Conservation (phyloP, 192 early-diverging fungal genomes). For the Radiomyces spectabilis region DNA sequence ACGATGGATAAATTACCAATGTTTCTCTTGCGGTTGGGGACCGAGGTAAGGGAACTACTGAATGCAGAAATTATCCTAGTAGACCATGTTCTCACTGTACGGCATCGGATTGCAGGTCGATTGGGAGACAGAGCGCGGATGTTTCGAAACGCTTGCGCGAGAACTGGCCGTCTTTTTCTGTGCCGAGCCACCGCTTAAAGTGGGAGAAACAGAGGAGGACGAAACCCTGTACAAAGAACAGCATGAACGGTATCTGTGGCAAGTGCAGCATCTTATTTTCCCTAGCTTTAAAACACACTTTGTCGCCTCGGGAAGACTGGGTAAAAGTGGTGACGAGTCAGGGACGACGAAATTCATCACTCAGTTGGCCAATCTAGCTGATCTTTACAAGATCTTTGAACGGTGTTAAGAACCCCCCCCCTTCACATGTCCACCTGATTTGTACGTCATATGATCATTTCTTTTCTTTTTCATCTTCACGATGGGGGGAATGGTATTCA, state of each 20-base stretch:
- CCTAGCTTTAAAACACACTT: constrained; percentile 73
- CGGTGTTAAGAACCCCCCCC: constrained; percentile 82
- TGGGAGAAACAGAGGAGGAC: constrained; percentile 1
- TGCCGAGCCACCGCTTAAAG: constrained; percentile 35
- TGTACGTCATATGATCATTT: too few species aligned
- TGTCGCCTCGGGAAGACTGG: constrained; percentile 49
- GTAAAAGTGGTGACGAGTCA: constrained; percentile 7
- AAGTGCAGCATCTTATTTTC: constrained; percentile 75
- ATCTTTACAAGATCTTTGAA: constrained; percentile 95
- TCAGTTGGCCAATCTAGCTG: constrained; percentile 75
- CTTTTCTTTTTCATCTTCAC: too few species aligned
- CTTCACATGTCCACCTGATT: too few species aligned
- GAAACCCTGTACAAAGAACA: constrained; percentile 5
- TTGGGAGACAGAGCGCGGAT: constrained; percentile 80
- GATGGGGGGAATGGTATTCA: too few species aligned
- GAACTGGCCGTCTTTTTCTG: constrained; percentile 64
- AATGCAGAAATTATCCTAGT: not conserved
- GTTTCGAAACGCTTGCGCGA: constrained; percentile 66
- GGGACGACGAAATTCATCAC: constrained; percentile 45
- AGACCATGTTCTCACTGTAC: not conserved
- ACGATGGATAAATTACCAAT: constrained; percentile 78
- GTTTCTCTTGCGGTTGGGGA: constrained; percentile 74
- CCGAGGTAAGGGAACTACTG: constrained; percentile 41
- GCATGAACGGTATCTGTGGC: constrained; percentile 45
- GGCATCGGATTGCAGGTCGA: constrained; percentile 65